Conservation (phyloP, 768 basidiomycete genomes). For the Erythrobasidium yunnanense region DNA sequence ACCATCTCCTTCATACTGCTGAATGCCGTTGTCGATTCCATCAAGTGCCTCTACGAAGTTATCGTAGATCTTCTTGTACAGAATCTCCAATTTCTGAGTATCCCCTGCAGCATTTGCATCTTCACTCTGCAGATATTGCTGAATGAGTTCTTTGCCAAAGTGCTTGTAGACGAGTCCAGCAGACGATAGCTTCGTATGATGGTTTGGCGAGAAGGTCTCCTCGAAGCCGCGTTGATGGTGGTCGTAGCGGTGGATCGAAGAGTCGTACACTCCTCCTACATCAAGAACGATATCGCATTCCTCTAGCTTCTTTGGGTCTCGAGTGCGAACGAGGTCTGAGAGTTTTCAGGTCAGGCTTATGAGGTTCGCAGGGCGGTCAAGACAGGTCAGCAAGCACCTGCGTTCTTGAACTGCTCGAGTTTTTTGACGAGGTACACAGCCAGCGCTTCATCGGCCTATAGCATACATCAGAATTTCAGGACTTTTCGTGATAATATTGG, state of each 20-base stretch:
- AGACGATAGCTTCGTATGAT: slow-evolving; percentile 75
- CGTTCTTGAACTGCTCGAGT: slow-evolving; percentile 61
- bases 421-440: slow-evolving; percentile 78
- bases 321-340: slow-evolving; percentile 57
- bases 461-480: no score
- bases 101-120: slow-evolving; percentile 32
- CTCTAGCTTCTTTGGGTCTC: slow-evolving; percentile 60
- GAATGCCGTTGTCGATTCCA: slow-evolving; percentile 87
- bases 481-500: no score
- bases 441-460: slow-evolving; percentile 92
- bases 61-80: slow-evolving; percentile 88
- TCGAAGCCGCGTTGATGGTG: slow-evolving; percentile 91
- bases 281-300: slow-evolving; percentile 90
- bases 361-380: background rate
- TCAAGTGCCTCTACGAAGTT: slow-evolving; percentile 71
- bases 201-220: slow-evolving; percentile 79
- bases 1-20: slow-evolving; percentile 60
- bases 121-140: background rate
- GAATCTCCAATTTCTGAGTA: slow-evolving; percentile 55
- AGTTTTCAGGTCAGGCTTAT: background rate
- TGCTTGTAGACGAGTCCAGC: slow-evolving; percentile 92
- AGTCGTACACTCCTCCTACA: slow-evolving; percentile 80
- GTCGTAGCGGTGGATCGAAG: slow-evolving; percentile 67
- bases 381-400: slow-evolving; percentile 47
- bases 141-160: slow-evolving; percentile 57